Evolutionary conservation across 306 rosid species (phyloP).

Genomic region (Gastrolobium villosum): DNA sequence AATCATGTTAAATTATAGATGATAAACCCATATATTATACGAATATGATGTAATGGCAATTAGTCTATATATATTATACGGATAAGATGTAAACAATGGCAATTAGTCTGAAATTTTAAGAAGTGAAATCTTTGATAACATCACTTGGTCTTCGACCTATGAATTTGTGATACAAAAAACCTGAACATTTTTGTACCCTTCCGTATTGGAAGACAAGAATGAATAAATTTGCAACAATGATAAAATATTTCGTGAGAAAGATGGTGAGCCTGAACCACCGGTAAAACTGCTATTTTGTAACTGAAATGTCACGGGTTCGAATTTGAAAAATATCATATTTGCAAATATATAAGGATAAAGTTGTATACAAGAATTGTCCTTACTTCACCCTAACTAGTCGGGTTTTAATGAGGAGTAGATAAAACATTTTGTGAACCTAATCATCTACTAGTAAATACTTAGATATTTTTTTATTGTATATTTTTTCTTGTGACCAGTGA

Average conservation of each 20-base stretch:
- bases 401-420: too few species aligned
- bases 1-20: too few species aligned
- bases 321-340: too few species aligned
- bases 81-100: conserved; percentile 22
- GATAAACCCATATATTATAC: too few species aligned
- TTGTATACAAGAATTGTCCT: too few species aligned
- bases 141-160: conserved; percentile 51
- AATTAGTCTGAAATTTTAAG: conserved; percentile 53
- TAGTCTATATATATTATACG: not conserved
- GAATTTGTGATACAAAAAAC: conserved; percentile 39
- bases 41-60: conserved; percentile 31
- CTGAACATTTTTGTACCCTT: conserved; percentile 21
- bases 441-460: conserved; percentile 42
- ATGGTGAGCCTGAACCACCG: too few species aligned
- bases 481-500: not conserved
- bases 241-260: not conserved
- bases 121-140: conserved; percentile 53
- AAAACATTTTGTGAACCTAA: conserved; percentile 21
- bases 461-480: not conserved
- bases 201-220: conserved; percentile 28
- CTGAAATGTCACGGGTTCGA: too few species aligned
- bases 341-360: too few species aligned
- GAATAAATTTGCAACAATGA: conserved; percentile 24
- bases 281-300: too few species aligned
- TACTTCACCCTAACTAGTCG: too few species aligned